phyloP scores from a whole-genome alignment of 352 stramenopile genomes.

The Globisporangium cederbergense region DNA sequence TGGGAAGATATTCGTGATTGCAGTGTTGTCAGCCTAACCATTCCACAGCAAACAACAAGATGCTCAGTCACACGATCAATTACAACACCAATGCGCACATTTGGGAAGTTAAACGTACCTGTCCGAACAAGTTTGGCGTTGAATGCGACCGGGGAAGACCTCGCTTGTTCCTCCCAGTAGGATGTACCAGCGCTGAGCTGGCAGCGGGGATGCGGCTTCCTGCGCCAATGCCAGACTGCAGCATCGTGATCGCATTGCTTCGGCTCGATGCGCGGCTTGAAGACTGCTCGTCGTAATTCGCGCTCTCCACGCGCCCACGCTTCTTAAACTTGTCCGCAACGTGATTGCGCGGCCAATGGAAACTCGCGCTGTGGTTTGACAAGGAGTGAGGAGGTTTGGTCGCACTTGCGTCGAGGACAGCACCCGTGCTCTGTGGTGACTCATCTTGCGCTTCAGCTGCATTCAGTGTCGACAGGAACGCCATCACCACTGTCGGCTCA shows the following conservation, averaged over 20 bases:
- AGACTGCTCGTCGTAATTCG: conserved; percentile 31
- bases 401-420: not conserved
- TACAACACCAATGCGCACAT: not conserved
- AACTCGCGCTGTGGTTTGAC: not conserved
- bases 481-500: not conserved
- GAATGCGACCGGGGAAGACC: conserved; percentile 22
- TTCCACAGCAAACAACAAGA: not conserved
- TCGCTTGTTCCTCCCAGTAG: conserved; percentile 1
- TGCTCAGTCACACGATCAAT: not conserved
- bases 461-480: conserved; percentile 8
- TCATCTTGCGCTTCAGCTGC: not conserved
- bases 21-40: conserved; percentile 35
- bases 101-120: conserved; percentile 11
- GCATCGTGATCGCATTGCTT: conserved; percentile 14
- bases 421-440: not conserved
- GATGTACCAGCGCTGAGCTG: not conserved
- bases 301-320: conserved; percentile 66
- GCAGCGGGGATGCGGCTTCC: conserved; percentile 5
- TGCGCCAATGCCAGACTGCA: conserved; percentile 6
- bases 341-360: not conserved
- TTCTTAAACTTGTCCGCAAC: conserved; percentile 46
- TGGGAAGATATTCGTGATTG: conserved; percentile 72
- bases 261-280: conserved; percentile 16
- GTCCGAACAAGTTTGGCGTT: conserved; percentile 22
- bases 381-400: not conserved